Conservation (phyloP, 2,329 filamentous ascomycete species). For the Cordyceps pruinosa region DNA sequence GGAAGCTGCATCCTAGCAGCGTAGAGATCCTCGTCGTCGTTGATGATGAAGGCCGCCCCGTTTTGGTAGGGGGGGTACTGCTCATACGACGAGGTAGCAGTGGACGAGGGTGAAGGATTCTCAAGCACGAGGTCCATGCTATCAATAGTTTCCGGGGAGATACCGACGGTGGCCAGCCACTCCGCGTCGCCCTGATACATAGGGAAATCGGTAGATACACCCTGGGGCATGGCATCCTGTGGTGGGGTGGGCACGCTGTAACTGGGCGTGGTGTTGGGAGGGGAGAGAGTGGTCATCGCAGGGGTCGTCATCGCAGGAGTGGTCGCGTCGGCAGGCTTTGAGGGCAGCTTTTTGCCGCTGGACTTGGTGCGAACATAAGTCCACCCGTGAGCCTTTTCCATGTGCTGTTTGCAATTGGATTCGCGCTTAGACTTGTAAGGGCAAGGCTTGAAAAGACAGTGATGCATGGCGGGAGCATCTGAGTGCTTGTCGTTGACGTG, state of each 20-base stretch:
- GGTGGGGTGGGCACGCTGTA: slow-evolving; percentile 52
- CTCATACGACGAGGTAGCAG: slow-evolving; percentile 32
- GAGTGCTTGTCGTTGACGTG: slow-evolving; percentile 97
- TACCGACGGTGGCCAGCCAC: slow-evolving; percentile 32
- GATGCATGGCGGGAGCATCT: slow-evolving; percentile 67
- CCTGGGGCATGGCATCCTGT: slow-evolving; percentile 36
- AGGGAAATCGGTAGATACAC: slow-evolving; percentile 37
- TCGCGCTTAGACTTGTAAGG: slow-evolving; percentile 92
- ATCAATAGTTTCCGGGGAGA: slow-evolving; percentile 29
- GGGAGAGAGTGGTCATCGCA: slow-evolving; percentile 53
- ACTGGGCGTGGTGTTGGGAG: slow-evolving; percentile 49
- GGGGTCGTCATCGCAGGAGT: slow-evolving; percentile 57
- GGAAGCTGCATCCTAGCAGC: slow-evolving; percentile 51
- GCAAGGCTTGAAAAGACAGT: slow-evolving; percentile 77
- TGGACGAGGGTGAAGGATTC: slow-evolving; percentile 28
- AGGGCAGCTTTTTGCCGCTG: slow-evolving; percentile 61
- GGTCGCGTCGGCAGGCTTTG: slow-evolving; percentile 41
- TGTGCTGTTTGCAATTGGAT: slow-evolving; percentile 96
- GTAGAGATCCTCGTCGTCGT: slow-evolving; percentile 55
- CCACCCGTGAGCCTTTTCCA: slow-evolving; percentile 95
- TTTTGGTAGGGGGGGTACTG: slow-evolving; percentile 57
- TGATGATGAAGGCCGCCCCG: slow-evolving; percentile 52
- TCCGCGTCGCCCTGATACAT: slow-evolving; percentile 41
- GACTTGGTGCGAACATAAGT: slow-evolving; percentile 88
- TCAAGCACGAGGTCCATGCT: slow-evolving; percentile 35